phyloP scores from a whole-genome alignment of 352 stramenopile genomes.

The Globisporangium uncinulatum region DNA sequence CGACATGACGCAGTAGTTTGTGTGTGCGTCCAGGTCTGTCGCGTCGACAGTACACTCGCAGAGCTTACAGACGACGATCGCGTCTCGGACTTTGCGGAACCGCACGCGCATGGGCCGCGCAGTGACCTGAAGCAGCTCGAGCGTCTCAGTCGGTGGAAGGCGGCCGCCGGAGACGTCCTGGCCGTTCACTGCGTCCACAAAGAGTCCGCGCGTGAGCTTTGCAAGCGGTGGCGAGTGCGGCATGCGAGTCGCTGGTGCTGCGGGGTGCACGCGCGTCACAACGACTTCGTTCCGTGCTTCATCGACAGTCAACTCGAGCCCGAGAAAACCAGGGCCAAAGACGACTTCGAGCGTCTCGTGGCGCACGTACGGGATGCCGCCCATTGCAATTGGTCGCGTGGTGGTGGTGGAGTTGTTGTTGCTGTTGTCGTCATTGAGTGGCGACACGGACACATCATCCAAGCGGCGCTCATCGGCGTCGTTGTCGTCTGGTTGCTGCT shows the following conservation, averaged over 20 bases:
- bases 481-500: slow-evolving; percentile 3
- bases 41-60: slow-evolving; percentile 75
- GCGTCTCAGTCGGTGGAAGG: slow-evolving; percentile 34
- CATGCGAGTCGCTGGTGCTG: slow-evolving; percentile 25
- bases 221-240: slow-evolving; percentile 35
- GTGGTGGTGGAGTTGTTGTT: slow-evolving; percentile 5
- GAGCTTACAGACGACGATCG: slow-evolving; percentile 69
- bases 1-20: slow-evolving; percentile 75
- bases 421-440: slow-evolving; percentile 7
- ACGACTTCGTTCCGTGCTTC: slow-evolving; percentile 42
- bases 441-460: background rate
- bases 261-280: slow-evolving; percentile 49
- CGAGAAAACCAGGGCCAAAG: slow-evolving; percentile 67
- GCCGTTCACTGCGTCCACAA: slow-evolving; percentile 65
- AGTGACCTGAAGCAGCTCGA: slow-evolving; percentile 61
- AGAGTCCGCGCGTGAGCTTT: slow-evolving; percentile 41
- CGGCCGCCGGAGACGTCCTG: slow-evolving; percentile 19
- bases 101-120: slow-evolving; percentile 55
- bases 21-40: slow-evolving; percentile 62
- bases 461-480: background rate
- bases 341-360: slow-evolving; percentile 62
- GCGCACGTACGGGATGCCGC: background rate
- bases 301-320: slow-evolving; percentile 68
- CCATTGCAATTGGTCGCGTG: background rate
- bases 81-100: slow-evolving; percentile 40